These are phyloP conservation scores for Saccharomyces hybrid DNA, from an alignment of 1,139 yeast species.

Conservation along the genomic window DNA sequence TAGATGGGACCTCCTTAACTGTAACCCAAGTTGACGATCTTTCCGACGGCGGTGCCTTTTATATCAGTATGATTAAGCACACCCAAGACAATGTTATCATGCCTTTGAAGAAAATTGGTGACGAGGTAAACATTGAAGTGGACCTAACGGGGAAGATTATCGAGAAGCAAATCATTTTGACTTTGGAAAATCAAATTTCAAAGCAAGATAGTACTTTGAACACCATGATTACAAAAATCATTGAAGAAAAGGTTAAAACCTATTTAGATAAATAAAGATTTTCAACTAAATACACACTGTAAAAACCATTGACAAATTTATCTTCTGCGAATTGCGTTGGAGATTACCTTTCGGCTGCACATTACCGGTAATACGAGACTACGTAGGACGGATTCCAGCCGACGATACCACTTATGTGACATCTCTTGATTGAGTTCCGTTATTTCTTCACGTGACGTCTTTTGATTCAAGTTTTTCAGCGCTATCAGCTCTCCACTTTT, in stretches of 20 bases:
- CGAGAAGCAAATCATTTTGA: slow-evolving; percentile 69
- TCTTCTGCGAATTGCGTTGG: too few relatives aligned
- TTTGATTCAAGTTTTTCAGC: too few relatives aligned
- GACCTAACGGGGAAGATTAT: slow-evolving; percentile 89
- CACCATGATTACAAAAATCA: slow-evolving; percentile 16
- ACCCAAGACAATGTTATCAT: slow-evolving; percentile 79
- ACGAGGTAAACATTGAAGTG: slow-evolving; percentile 79
- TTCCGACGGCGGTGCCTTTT: slow-evolving; percentile 44
- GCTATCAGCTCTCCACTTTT: not conserved
- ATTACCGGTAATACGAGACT: too few relatives aligned
- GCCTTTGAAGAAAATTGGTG: slow-evolving; percentile 57
- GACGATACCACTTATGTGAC: too few relatives aligned
- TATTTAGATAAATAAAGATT: slow-evolving; percentile 6
- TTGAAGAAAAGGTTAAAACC: slow-evolving; percentile 22
- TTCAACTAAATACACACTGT: too few relatives aligned
- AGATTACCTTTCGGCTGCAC: too few relatives aligned
- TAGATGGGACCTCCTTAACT: slow-evolving; percentile 93
- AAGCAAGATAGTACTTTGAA: slow-evolving; percentile 28
- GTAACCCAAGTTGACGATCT: slow-evolving; percentile 64
- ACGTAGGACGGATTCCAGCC: too few relatives aligned
- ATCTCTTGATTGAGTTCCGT: too few relatives aligned
- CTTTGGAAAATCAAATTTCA: slow-evolving; percentile 48
- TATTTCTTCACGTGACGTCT: too few relatives aligned
- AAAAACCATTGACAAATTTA: too few relatives aligned
- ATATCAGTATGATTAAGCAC: slow-evolving; percentile 86